Percentiles rank a stretch among this genome's conserved stretches.
Evolutionary conservation across 179 eudicot species (phyloP).

Genomic region (Vitellaria paradoxa): DNA sequence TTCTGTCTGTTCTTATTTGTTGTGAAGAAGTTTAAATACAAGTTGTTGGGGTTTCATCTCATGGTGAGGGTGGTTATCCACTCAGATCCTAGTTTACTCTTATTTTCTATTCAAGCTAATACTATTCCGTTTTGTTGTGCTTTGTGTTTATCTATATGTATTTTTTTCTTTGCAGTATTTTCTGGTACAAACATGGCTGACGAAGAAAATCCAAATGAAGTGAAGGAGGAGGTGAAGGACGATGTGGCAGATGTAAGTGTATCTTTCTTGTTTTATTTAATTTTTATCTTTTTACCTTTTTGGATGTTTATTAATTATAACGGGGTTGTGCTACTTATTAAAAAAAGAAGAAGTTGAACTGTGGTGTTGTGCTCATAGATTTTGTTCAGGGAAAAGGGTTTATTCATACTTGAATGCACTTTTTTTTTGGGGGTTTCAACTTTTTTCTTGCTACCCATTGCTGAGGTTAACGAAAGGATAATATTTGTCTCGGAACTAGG

Average conservation of each 20-base stretch:
- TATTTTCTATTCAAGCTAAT: background rate
- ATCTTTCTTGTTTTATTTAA: background rate
- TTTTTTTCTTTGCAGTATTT: slow-evolving; percentile 7
- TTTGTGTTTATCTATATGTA: background rate
- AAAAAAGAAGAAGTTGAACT: no score
- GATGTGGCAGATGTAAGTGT: slow-evolving; percentile 36
- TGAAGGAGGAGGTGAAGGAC: slow-evolving; percentile 42
- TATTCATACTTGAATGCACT: background rate
- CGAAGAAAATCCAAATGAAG: slow-evolving; percentile 31
- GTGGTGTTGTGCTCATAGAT: no score
- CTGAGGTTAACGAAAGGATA: no score
- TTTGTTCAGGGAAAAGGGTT: no score
- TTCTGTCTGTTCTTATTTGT: background rate
- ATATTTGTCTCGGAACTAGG: no score
- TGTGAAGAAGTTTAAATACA: background rate
- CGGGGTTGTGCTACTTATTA: background rate
- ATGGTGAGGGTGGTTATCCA: no score
- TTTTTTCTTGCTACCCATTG: no score
- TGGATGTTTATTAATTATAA: background rate
- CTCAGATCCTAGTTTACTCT: background rate
- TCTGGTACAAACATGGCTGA: slow-evolving; percentile 43
- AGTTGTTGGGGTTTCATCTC: background rate
- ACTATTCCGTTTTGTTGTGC: background rate
- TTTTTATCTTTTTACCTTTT: background rate
- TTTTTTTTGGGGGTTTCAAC: background rate